A percentile compares a stretch with the other conserved stretches of the same genome.
Evolutionary conservation across 2,329 filamentous ascomycete genomes (phyloP).

Genomic region (Pyricularia pennisetigena): DNA sequence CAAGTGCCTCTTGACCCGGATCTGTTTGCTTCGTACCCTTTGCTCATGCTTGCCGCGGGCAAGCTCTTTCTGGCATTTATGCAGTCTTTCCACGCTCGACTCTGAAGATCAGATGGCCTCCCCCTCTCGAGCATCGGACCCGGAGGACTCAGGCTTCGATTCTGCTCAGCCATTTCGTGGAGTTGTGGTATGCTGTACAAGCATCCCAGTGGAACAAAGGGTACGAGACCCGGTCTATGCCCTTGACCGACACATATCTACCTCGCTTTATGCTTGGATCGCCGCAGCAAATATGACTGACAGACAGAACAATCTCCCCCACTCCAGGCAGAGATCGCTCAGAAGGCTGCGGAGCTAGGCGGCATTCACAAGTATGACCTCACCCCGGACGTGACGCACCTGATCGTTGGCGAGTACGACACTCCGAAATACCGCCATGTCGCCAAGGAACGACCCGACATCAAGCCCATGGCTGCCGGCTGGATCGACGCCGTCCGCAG

Average conservation of each 20-base stretch:
- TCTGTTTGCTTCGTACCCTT: neutral
- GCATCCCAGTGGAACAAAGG: conserved; percentile 67
- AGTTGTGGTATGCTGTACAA: conserved; percentile 79
- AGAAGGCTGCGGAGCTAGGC: conserved; percentile 69
- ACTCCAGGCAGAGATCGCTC: conserved; percentile 42
- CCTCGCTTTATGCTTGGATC: conserved; percentile 6
- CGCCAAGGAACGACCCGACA: conserved; percentile 76
- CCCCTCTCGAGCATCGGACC: conserved; percentile 9
- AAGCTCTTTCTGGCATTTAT: neutral
- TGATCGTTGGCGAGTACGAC: conserved; percentile 80
- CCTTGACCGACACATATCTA: conserved; percentile 3
- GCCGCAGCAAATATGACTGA: conserved; percentile 8
- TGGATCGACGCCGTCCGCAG: conserved; percentile 77
- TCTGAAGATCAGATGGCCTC: neutral
- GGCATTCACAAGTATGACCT: conserved; percentile 83
- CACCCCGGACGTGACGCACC: conserved; percentile 91
- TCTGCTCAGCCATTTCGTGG: conserved; percentile 56
- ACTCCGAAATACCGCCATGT: conserved; percentile 96
- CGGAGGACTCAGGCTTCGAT: conserved; percentile 31
- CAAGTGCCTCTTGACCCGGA: neutral
- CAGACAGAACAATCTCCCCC: neutral
- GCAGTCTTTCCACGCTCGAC: neutral
- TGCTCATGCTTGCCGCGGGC: neutral
- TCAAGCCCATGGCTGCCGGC: conserved; percentile 69
- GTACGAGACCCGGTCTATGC: conserved; percentile 34